phyloP scores from a whole-genome alignment of 495 filamentous ascomycete genomes.

The Penicillium flavigenum region DNA sequence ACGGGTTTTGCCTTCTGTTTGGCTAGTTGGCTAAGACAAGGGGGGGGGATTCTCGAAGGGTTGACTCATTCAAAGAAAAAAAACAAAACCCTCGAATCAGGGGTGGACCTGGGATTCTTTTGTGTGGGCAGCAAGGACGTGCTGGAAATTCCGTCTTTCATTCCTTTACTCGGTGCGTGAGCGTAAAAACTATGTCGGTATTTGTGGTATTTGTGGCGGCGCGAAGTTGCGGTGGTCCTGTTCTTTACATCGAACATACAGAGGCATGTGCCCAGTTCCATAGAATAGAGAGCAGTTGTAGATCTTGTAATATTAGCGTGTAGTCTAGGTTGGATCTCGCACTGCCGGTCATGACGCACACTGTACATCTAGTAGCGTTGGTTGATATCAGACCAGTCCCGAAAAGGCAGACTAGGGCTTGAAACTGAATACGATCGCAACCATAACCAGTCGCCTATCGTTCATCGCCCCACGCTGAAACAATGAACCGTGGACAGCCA shows the following conservation, averaged over 20 bases:
- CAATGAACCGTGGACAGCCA: conserved; percentile 1
- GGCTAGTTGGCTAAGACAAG: conserved; percentile 21
- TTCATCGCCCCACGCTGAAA: conserved; percentile 9
- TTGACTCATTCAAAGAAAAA: conserved; percentile 25
- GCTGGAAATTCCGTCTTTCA: conserved; percentile 15
- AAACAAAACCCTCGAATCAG: conserved; percentile 22
- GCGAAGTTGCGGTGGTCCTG: conserved; percentile 2
- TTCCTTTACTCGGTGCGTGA: conserved; percentile 34
- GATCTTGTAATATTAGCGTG: background rate
- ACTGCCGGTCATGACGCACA: conserved; percentile 11
- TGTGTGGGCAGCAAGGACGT: conserved; percentile 26
- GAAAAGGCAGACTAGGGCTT: conserved; percentile 12
- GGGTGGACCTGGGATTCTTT: conserved; percentile 23
- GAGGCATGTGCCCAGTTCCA: background rate
- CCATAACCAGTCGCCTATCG: conserved; percentile 9
- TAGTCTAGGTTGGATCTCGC: background rate
- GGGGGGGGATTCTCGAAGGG: conserved; percentile 22
- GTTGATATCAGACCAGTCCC: conserved; percentile 2
- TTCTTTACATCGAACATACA: conserved; percentile 1
- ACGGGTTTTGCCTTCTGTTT: conserved; percentile 7
- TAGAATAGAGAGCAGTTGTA: background rate
- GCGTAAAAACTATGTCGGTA: conserved; percentile 14
- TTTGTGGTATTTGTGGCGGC: conserved; percentile 12
- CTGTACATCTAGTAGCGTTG: background rate
- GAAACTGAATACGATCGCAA: conserved; percentile 1